Evolutionary conservation across 306 rosid species (phyloP), one percentile per base, ranked within the genome.

Genomic region (Castanospermum australe): DNA sequence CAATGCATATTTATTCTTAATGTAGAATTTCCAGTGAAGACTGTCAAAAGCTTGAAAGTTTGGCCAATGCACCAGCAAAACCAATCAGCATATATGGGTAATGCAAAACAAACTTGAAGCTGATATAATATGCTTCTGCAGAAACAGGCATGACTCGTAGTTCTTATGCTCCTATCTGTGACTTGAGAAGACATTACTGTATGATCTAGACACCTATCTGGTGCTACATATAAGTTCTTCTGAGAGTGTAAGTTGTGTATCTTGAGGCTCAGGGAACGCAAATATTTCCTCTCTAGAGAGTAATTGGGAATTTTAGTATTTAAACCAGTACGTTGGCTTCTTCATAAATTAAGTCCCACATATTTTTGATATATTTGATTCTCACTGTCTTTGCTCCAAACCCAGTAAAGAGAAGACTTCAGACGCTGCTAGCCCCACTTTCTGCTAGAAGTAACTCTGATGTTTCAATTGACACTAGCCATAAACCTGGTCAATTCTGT

Each of bases 401-500:
- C 15, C 79, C 18, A 7, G 67, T 15, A 61, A 50, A 33, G 66
- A 38, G 73, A 79, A 51, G 17, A 80, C 2, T 48, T 71, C 25
- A 79, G 64, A 28, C 36, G 10, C 36, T 36, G 45, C 42, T 65
- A 71, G 22, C 28, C 35, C 51, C 54, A 39, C 39, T 42, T 54
- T 20, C 50, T 1, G 50, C 12, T 0, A 80, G 63, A 42, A n/a
- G 41, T 71, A 63, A 56, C 44, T 55, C 42, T 25, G 51, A 59
- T 54, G n/a, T 73, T 64, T 71, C 83, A 83, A 33, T 41, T 83
- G 67, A 56, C 44, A 78, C 73, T 45, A 66, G 54, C 86, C 86
- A 78, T 60, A 78, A 66, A 24, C 66, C 33, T 78, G 72, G 67
- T 65, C 83, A 72, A 72, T 14, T 67, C 30, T 68, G 47, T 48